Evolutionary conservation across 2,329 filamentous ascomycete species (phyloP).

Genomic region (Rasamsonia emersonii): DNA sequence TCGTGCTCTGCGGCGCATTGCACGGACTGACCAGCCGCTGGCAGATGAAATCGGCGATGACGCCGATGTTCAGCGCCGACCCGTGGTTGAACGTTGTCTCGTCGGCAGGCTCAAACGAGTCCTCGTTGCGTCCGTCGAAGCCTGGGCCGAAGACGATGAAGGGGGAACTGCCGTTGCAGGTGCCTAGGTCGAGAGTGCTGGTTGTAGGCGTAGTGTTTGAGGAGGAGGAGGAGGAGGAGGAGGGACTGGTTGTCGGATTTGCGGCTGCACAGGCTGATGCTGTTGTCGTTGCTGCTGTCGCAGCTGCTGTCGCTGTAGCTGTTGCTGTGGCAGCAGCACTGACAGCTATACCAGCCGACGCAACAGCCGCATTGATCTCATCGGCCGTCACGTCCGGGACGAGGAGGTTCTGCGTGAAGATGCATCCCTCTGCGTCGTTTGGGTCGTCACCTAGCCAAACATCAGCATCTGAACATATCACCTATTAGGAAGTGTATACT

Average conservation of each 20-base stretch:
- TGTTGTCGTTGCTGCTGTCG: constrained; percentile 2
- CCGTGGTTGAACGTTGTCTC: constrained; percentile 43
- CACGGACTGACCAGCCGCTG: constrained; percentile 31
- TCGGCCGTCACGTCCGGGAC: constrained; percentile 46
- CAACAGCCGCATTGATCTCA: constrained; percentile 44
- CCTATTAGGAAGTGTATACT: not conserved
- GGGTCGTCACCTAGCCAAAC: constrained; percentile 33
- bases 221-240: constrained; percentile 3
- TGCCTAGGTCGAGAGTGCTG: constrained; percentile 33
- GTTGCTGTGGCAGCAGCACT: constrained; percentile 11
- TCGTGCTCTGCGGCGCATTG: no score
- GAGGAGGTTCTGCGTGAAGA: constrained; percentile 45
- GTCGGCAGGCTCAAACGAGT: constrained; percentile 37
- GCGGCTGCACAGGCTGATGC: constrained; percentile 4
- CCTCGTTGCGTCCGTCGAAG: constrained; percentile 40
- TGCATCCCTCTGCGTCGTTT: constrained; percentile 45
- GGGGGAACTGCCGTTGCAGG: constrained; percentile 35
- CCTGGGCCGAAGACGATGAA: constrained; percentile 43
- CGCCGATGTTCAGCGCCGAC: constrained; percentile 31
- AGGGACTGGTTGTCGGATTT: constrained; percentile 7
- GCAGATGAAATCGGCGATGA: constrained; percentile 44
- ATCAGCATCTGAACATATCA: no score
- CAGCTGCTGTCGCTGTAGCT: constrained; percentile 1
- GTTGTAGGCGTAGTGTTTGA: constrained; percentile 3
- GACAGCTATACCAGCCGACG: constrained; percentile 19